Percentiles rank a stretch among this genome's conserved stretches.
phyloP scores from a whole-genome alignment of 1,284 basidiomycete genomes.

The Afroboletus lepidellus region DNA sequence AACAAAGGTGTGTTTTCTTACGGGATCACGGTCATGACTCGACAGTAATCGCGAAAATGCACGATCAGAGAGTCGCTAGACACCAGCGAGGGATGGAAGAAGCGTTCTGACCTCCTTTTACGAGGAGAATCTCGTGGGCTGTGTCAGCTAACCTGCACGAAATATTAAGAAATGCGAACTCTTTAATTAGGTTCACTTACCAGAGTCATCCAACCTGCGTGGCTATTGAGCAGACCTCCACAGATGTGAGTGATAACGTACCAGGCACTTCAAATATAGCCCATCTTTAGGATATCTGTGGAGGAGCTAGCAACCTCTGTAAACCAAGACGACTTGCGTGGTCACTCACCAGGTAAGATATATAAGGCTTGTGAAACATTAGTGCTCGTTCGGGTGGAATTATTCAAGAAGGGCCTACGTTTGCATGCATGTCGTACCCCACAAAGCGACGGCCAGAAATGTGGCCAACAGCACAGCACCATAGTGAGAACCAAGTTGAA shows the following conservation, averaged over 20 bases:
- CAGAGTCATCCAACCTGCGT: not conserved
- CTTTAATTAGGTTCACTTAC: not conserved
- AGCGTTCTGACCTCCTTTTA: slow-evolving; percentile 4
- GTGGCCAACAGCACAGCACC: not conserved
- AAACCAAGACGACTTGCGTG: too few species aligned
- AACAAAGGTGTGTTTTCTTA: not conserved
- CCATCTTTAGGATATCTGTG: not conserved
- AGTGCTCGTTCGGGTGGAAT: not conserved
- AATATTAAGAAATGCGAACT: not conserved
- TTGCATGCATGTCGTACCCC: not conserved
- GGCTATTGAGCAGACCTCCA: not conserved
- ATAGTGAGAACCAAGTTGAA: not conserved
- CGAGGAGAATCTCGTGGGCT: not conserved
- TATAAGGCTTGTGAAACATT: not conserved
- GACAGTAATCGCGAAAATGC: not conserved
- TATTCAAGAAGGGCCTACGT: not conserved
- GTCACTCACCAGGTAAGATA: not conserved
- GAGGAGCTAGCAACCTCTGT: too few species aligned
- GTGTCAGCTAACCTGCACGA: not conserved
- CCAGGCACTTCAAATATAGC: not conserved
- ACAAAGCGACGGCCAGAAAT: not conserved
- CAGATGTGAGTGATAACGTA: not conserved
- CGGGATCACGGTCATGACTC: not conserved
- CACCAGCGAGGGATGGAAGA: not conserved
- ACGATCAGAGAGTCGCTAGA: not conserved